Percentiles rank a stretch among this genome's conserved stretches.
These are phyloP conservation scores for Trametes elegans DNA, from an alignment of 768 basidiomycete species.

Conservation along the genomic window DNA sequence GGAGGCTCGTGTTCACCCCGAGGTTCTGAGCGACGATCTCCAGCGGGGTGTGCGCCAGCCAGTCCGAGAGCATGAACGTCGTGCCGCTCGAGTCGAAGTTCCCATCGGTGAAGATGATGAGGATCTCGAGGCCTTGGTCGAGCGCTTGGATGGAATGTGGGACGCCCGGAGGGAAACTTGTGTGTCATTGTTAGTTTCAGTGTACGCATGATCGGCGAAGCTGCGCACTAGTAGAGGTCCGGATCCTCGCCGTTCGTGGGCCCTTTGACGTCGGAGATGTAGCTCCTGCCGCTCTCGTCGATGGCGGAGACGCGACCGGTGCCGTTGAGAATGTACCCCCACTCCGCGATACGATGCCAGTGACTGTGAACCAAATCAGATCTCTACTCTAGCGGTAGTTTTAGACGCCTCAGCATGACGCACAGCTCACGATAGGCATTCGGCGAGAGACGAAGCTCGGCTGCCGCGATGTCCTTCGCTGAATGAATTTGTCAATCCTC, in stretches of 20 bases:
- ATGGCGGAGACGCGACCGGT: slow-evolving; percentile 27
- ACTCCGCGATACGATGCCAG: slow-evolving; percentile 30
- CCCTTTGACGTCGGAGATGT: slow-evolving; percentile 26
- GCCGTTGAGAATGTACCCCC: slow-evolving; percentile 28
- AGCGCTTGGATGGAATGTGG: slow-evolving; percentile 29
- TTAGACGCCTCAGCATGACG: background rate
- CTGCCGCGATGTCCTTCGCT: slow-evolving; percentile 29
- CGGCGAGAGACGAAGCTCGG: slow-evolving; percentile 24
- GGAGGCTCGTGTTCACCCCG: slow-evolving; percentile 22
- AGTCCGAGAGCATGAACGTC: slow-evolving; percentile 31
- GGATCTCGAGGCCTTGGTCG: slow-evolving; percentile 26
- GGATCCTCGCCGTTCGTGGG: slow-evolving; percentile 23
- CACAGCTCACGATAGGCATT: slow-evolving; percentile 28
- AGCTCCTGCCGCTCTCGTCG: slow-evolving; percentile 24
- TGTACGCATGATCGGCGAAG: background rate
- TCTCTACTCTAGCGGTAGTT: background rate
- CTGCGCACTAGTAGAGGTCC: slow-evolving; percentile 27
- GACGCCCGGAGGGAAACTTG: slow-evolving; percentile 27
- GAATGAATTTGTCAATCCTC: slow-evolving; percentile 5
- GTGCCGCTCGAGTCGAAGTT: slow-evolving; percentile 30
- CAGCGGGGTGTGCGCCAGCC: slow-evolving; percentile 30
- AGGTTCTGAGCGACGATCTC: slow-evolving; percentile 29
- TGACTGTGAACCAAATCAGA: slow-evolving; percentile 17
- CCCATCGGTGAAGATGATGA: slow-evolving; percentile 29
- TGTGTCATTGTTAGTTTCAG: background rate